Evolutionary conservation across 1,284 basidiomycete species (phyloP).

Genomic region (Coniophora puteana): DNA sequence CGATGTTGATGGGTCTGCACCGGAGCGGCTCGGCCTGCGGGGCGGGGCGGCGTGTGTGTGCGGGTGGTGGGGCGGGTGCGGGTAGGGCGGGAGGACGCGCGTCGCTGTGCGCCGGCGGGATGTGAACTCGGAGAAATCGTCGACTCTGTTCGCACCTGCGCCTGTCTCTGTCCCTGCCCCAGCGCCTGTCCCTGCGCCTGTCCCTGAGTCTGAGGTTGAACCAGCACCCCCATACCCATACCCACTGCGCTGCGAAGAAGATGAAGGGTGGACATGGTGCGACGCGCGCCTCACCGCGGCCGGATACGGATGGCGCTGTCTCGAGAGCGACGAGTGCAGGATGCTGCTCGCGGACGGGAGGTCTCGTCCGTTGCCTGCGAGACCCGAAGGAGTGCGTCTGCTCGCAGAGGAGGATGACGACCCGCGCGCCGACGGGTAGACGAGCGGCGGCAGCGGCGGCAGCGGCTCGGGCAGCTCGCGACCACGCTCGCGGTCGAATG

Average conservation of each 20-base stretch:
- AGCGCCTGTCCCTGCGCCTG: too few relatives aligned
- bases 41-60: too few relatives aligned
- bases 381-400: background rate
- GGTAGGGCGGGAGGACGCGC: conserved; percentile 7
- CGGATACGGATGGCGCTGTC: conserved; percentile 16
- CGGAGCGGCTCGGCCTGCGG: background rate
- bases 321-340: conserved; percentile 27
- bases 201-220: too few relatives aligned
- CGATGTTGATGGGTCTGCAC: background rate
- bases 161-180: too few relatives aligned
- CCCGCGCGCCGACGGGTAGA: conserved; percentile 14
- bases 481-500: conserved; percentile 12
- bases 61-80: background rate
- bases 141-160: conserved; percentile 46
- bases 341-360: conserved; percentile 21
- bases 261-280: conserved; percentile 49
- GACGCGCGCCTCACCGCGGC: conserved; percentile 35
- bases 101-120: conserved; percentile 45
- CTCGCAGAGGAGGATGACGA: conserved; percentile 16
- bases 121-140: conserved; percentile 68
- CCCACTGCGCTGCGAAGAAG: too few relatives aligned
- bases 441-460: conserved; percentile 24
- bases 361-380: background rate
- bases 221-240: too few relatives aligned
- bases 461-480: conserved; percentile 17